Percentiles rank a stretch among this genome's conserved stretches.
Evolutionary conservation across 805 yeast genomes (phyloP).

Genomic region (Ogataea angusta): DNA sequence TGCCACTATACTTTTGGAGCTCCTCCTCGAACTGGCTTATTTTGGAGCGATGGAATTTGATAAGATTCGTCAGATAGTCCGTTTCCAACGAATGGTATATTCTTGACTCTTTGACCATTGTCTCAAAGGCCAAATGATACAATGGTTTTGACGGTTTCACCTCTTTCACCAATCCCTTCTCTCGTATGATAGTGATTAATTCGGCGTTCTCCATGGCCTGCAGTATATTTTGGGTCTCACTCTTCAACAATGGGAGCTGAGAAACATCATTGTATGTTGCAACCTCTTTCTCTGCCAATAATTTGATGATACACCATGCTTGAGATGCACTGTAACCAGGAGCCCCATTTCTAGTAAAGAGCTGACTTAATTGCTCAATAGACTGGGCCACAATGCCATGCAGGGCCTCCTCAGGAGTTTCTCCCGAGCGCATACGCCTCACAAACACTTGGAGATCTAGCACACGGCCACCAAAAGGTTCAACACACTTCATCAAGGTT

Average conservation of each 20-base stretch:
- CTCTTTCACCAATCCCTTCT: conserved; percentile 67
- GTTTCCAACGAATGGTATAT: conserved; percentile 63
- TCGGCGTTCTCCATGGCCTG: conserved; percentile 77
- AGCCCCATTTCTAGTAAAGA: conserved; percentile 47
- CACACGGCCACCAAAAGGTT: conserved; percentile 92
- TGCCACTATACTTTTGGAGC: conserved; percentile 51
- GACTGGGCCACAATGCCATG: conserved; percentile 80
- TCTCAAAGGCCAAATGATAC: conserved; percentile 72
- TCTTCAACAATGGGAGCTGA: conserved; percentile 56
- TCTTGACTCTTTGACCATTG: conserved; percentile 54
- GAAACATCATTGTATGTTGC: conserved; percentile 51
- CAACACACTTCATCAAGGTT: conserved; percentile 54
- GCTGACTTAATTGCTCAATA: conserved; percentile 82
- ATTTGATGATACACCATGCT: conserved; percentile 79
- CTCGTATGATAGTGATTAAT: conserved; percentile 65
- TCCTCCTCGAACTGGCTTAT: conserved; percentile 71
- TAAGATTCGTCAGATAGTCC: conserved; percentile 50
- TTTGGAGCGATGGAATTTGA: conserved; percentile 57
- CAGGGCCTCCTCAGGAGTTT: conserved; percentile 71
- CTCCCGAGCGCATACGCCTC: conserved; percentile 86
- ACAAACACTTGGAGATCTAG: conserved; percentile 87
- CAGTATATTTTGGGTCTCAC: conserved; percentile 53
- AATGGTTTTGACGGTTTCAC: conserved; percentile 83
- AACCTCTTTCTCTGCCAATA: conserved; percentile 47
- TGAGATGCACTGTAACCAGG: conserved; percentile 69